Evolutionary conservation across 345 rosid species (phyloP).

Genomic region (Sapria himalayana): DNA sequence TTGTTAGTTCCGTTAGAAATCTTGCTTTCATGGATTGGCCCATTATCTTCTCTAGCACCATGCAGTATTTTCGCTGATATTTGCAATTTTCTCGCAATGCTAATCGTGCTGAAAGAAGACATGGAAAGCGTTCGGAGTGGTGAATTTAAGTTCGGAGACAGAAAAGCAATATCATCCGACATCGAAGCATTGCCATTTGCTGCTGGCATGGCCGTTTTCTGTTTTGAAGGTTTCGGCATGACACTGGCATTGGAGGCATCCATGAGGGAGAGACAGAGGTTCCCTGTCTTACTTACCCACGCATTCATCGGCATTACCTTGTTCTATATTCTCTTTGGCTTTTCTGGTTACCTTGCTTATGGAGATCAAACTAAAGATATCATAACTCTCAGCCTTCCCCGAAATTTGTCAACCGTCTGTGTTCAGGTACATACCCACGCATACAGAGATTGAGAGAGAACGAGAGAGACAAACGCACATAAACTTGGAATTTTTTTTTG

Average conservation of each 20-base stretch:
- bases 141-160: slow-evolving; percentile 48
- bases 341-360: slow-evolving; percentile 76
- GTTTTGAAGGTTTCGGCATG: slow-evolving; percentile 93
- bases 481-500: too few relatives aligned
- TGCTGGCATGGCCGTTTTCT: slow-evolving; percentile 75
- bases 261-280: slow-evolving; percentile 44
- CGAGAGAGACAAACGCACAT: too few relatives aligned
- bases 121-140: slow-evolving; percentile 29
- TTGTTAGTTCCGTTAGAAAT: slow-evolving; percentile 59
- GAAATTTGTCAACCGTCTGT: slow-evolving; percentile 44
- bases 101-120: slow-evolving; percentile 53
- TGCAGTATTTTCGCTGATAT: slow-evolving; percentile 68
- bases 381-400: slow-evolving; percentile 62
- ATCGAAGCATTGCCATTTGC: slow-evolving; percentile 73
- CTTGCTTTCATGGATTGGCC: slow-evolving; percentile 49
- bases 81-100: slow-evolving; percentile 60
- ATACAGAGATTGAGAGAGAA: too few relatives aligned
- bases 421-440: slow-evolving; percentile 90
- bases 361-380: slow-evolving; percentile 70
- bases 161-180: slow-evolving; percentile 34
- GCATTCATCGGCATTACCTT: slow-evolving; percentile 43
- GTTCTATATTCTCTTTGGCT: slow-evolving; percentile 48
- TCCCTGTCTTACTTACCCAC: slow-evolving; percentile 37
- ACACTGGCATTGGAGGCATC: slow-evolving; percentile 67
- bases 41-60: slow-evolving; percentile 60